These are phyloP conservation scores for Paralagenidium karlingii DNA, from an alignment of 352 stramenopile species.

Conservation along the genomic window DNA sequence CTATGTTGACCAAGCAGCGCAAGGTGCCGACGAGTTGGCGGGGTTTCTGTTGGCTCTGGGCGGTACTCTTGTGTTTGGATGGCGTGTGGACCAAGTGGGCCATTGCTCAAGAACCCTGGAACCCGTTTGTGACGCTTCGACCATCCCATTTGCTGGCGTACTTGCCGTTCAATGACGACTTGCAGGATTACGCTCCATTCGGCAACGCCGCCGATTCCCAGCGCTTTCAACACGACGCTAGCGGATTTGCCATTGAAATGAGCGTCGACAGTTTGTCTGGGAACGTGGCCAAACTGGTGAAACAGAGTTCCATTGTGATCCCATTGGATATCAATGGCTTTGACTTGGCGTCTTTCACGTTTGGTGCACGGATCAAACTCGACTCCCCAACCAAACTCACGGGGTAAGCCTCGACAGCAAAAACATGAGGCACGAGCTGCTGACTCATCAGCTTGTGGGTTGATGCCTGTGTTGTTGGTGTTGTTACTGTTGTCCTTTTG, in stretches of 20 bases:
- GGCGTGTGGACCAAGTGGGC: no score
- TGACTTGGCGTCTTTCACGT: constrained; percentile 14
- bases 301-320: constrained; percentile 15
- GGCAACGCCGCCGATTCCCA: constrained; percentile 9
- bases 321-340: constrained; percentile 13
- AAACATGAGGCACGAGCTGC: constrained; percentile 2
- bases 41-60: no score
- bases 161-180: constrained; percentile 23
- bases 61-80: no score
- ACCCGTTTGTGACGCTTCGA: constrained; percentile 14
- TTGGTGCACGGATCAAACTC: constrained; percentile 27
- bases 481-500: no score
- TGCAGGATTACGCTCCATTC: constrained; percentile 20
- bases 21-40: no score
- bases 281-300: constrained; percentile 3
- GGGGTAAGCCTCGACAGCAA: constrained; percentile 3
- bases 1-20: no score
- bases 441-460: not conserved
- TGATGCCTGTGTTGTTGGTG: not conserved
- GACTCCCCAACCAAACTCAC: no score
- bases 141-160: constrained; percentile 25
- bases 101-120: no score
- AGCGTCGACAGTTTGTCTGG: not conserved
- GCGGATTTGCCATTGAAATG: not conserved
- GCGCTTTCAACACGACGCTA: constrained; percentile 28